Evolutionary conservation across 2,329 filamentous ascomycete species (phyloP), one percentile per base, ranked within the genome.

Genomic region (Cercospora sesami): DNA sequence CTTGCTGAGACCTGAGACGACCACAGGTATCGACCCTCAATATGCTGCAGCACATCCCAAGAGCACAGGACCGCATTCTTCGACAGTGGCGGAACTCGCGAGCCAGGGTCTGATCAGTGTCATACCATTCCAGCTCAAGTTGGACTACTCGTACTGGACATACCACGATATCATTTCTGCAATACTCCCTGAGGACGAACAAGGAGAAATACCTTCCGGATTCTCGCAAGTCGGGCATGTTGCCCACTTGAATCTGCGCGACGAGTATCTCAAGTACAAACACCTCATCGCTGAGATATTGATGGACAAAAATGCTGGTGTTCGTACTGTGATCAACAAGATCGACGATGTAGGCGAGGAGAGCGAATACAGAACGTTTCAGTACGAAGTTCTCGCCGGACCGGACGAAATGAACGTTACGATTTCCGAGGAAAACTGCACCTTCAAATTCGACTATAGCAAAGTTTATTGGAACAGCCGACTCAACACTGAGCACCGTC

Each of bases 401-500:
- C 86, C 88, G 0, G 88, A 93, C 74, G 90, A 98, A 75, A 83
- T 97, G 79, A 89, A 94, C 63, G 95, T 99, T 64, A 87, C 91
- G 70, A 86, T 95, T 63, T 88, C 87, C 71, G 93, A 97, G 81
- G 90, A 91, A 74, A 87, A 89, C 69, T 98, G 95, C 81, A 83
- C 85, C n/a, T 99, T 97, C 82, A 85, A 85, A 65, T 98, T 99
- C 79, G 92, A 99, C 82, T 99, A 96, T 79, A 88, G 91, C 70
- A 96, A 96, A 74, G 95, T 99, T 4, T 99, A 99, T 84, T 99
- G 94, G 94, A 99, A 99, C 81, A 93, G 89, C 75, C 89, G 94
- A 73, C 87, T 99, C 14, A 90, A 96, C 75, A 91, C 89, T 0
- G 95, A 99, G 80, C 95, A 99, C 80, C 88, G 90, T 71, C 86